A percentile compares a stretch with the other conserved stretches of the same genome.
Conservation (phyloP, 306 rosid genomes). For the Ammopiptanthus mongolicus region DNA sequence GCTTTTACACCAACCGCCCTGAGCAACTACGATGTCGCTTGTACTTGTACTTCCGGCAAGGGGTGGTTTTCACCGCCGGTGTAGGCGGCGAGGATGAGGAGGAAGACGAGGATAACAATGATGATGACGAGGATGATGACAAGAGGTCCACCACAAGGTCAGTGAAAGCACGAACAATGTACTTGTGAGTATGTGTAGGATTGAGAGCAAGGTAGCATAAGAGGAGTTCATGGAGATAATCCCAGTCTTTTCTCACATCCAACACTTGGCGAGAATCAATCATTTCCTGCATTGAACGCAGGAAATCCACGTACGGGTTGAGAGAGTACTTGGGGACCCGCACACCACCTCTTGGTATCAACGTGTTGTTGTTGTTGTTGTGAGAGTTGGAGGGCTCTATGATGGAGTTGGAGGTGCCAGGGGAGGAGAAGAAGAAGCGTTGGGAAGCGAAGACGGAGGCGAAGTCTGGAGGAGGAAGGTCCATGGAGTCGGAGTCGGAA, state of each 20-base stretch:
- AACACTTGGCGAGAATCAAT: conserved; percentile 42
- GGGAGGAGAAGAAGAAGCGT: conserved; percentile 92
- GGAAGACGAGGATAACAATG: conserved; percentile 16
- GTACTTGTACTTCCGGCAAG: conserved; percentile 5
- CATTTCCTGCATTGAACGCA: conserved; percentile 87
- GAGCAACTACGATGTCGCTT: conserved; percentile 27
- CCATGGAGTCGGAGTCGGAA: conserved; percentile 28
- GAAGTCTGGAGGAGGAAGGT: conserved; percentile 51
- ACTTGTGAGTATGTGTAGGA: conserved; percentile 62
- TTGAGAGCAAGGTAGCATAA: conserved; percentile 73
- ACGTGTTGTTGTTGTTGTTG: neutral
- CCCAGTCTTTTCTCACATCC: conserved; percentile 48
- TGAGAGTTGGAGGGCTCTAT: conserved; percentile 42
- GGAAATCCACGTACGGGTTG: conserved; percentile 68
- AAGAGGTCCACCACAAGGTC: conserved; percentile 51
- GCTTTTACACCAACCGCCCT: conserved; percentile 10
- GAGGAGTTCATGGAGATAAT: conserved; percentile 74
- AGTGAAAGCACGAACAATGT: conserved; percentile 75
- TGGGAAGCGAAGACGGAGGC: conserved; percentile 64
- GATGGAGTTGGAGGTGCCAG: conserved; percentile 86
- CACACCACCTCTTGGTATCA: conserved; percentile 34
- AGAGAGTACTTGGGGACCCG: conserved; percentile 58
- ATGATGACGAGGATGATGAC: conserved; percentile 21
- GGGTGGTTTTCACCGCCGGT: neutral
- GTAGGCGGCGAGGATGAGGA: neutral